Percentiles rank a stretch among this genome's conserved stretches.
These are phyloP conservation scores for Ceratocystis eucalypticola DNA, from an alignment of 2,329 filamentous ascomycete genomes.

Conservation along the genomic window DNA sequence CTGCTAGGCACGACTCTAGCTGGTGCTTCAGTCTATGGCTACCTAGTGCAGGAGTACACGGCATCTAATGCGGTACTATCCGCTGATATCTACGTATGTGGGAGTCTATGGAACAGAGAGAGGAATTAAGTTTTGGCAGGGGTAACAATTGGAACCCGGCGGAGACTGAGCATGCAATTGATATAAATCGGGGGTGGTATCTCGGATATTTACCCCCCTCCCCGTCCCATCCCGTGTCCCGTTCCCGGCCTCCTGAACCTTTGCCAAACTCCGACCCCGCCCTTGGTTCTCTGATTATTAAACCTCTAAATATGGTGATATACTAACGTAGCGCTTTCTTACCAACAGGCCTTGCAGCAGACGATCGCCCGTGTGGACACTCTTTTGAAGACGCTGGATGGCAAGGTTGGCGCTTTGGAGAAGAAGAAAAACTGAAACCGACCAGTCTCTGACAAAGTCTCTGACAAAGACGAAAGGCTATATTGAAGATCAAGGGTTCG, in stretches of 20 bases:
- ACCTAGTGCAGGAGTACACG: conserved; percentile 87
- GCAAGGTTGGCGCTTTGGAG: conserved; percentile 53
- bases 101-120: not conserved
- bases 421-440: conserved; percentile 45
- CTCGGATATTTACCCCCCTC: not conserved
- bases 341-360: conserved; percentile 56
- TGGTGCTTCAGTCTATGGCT: conserved; percentile 75
- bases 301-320: not conserved
- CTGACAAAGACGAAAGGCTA: not conserved
- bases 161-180: not conserved
- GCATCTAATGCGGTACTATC: conserved; percentile 74
- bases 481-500: conserved; percentile 3
- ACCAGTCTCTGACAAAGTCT: not conserved
- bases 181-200: not conserved
- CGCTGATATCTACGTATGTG: conserved; percentile 16
- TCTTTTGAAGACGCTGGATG: conserved; percentile 63
- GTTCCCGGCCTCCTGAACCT: not conserved
- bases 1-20: conserved; percentile 70
- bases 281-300: not conserved
- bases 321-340: conserved; percentile 20
- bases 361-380: conserved; percentile 67
- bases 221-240: not conserved
- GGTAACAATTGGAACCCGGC: not conserved
- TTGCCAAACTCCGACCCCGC: not conserved
- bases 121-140: not conserved